A percentile compares a stretch with the other conserved stretches of the same genome.
Conservation (phyloP, 2,329 filamentous ascomycete species). For the Biscogniauxia marginata region DNA sequence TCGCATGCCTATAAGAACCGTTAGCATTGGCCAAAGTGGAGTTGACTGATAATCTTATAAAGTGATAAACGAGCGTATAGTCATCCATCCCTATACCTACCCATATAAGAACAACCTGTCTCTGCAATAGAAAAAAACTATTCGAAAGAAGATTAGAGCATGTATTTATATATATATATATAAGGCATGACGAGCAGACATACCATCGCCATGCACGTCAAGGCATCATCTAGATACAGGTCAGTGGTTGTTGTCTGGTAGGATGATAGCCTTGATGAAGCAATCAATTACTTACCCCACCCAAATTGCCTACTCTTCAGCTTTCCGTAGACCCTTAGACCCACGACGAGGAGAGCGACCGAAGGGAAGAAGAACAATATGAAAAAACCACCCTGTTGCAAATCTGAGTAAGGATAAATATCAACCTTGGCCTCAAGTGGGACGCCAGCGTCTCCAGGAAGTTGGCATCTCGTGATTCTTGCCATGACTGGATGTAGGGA, state of each 20-base stretch:
- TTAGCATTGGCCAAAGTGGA: not conserved
- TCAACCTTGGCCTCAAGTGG: not conserved
- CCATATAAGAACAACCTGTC: conserved; percentile 25
- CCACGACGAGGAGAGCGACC: conserved; percentile 19
- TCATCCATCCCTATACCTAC: conserved; percentile 8
- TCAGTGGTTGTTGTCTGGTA: not conserved
- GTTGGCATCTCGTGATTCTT: not conserved
- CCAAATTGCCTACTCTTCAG: conserved; percentile 22
- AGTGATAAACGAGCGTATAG: not conserved
- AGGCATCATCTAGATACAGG: conserved; percentile 20
- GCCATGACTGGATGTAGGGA: not conserved
- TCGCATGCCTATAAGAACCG: conserved; percentile 17
- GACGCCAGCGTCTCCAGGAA: not conserved
- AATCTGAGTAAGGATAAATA: not conserved
- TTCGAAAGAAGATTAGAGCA: conserved; percentile 2
- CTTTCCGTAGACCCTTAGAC: conserved; percentile 19
- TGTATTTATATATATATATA: not conserved
- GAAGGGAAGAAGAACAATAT: conserved; percentile 19
- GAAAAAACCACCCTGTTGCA: not conserved
- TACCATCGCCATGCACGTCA: conserved; percentile 26
- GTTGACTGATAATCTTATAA: not conserved
- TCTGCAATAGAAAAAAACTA: conserved; percentile 23
- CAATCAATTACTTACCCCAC: conserved; percentile 10
- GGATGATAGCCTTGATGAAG: not conserved
- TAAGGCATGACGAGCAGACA: no score